phyloP scores from a whole-genome alignment of 2,329 filamentous ascomycete species.

The Fusarium stilboides region DNA sequence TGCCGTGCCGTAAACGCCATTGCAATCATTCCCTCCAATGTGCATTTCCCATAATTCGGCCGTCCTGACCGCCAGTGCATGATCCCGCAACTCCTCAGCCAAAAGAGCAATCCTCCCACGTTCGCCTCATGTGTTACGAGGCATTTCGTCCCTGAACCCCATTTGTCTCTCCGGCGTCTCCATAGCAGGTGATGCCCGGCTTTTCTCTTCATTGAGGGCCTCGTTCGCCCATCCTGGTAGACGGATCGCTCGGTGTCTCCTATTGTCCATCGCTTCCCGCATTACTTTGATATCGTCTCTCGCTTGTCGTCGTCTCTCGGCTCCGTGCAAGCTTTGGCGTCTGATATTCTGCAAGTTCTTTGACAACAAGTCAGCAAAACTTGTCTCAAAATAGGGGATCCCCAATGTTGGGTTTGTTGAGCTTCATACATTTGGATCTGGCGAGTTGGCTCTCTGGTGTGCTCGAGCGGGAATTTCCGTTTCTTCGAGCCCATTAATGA shows the following conservation, averaged over 20 bases:
- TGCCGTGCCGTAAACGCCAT: conserved; percentile 40
- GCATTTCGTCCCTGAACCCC: conserved; percentile 5
- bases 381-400: conserved; percentile 3
- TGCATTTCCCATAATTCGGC: background rate
- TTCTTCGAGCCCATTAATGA: conserved; percentile 48
- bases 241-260: conserved; percentile 44
- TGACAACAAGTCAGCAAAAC: conserved; percentile 26
- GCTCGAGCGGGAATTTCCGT: conserved; percentile 48
- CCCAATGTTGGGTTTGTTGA: background rate
- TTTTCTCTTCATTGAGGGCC: conserved; percentile 44
- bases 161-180: conserved; percentile 20
- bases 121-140: background rate
- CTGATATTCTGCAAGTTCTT: conserved; percentile 55
- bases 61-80: conserved; percentile 2
- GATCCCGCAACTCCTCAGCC: conserved; percentile 11
- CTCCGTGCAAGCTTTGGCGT: conserved; percentile 37
- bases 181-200: conserved; percentile 26
- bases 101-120: background rate
- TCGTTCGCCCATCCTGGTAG: conserved; percentile 55
- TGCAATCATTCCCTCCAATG: conserved; percentile 8
- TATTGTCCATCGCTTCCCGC: conserved; percentile 53
- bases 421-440: conserved; percentile 55
- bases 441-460: conserved; percentile 30
- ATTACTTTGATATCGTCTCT: conserved; percentile 54
- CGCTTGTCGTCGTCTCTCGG: conserved; percentile 30